These are phyloP conservation scores for Starmerella apicola DNA, from an alignment of 805 yeast species.

Conservation along the genomic window DNA sequence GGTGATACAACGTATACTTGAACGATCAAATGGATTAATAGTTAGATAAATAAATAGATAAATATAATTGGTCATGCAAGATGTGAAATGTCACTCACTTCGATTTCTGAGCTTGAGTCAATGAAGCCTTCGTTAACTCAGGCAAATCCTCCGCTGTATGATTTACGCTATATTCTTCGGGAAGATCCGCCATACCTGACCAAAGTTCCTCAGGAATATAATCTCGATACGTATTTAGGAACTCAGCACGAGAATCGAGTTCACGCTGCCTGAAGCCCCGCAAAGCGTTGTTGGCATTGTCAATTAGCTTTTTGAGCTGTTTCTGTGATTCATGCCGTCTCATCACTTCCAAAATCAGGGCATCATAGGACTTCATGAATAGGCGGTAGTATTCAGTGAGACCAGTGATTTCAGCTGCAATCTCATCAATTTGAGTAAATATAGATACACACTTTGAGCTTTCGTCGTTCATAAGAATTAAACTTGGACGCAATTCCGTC, in stretches of 20 bases:
- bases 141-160: conserved; percentile 17
- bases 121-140: conserved; percentile 3
- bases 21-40: background rate
- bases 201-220: conserved; percentile 46
- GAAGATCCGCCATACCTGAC: conserved; percentile 33
- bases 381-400: conserved; percentile 38
- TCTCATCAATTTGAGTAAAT: conserved; percentile 21
- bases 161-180: conserved; percentile 21
- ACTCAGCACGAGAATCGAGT: conserved; percentile 31
- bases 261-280: conserved; percentile 35
- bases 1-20: background rate
- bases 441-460: conserved; percentile 19
- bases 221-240: conserved; percentile 39
- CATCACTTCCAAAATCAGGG: conserved; percentile 39
- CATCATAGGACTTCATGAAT: conserved; percentile 41
- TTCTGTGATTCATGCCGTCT: conserved; percentile 36
- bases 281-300: conserved; percentile 33
- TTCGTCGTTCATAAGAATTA: conserved; percentile 17
- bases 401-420: conserved; percentile 30
- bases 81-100: no score
- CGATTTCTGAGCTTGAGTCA: background rate
- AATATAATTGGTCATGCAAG: background rate
- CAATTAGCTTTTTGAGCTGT: conserved; percentile 32
- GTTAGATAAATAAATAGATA: conserved; percentile 1
- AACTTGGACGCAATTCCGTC: conserved; percentile 12